A percentile compares a stretch with the other conserved stretches of the same genome.
These are phyloP conservation scores for Phytophthora cactorum DNA, from an alignment of 352 stramenopile genomes.

Conservation along the genomic window DNA sequence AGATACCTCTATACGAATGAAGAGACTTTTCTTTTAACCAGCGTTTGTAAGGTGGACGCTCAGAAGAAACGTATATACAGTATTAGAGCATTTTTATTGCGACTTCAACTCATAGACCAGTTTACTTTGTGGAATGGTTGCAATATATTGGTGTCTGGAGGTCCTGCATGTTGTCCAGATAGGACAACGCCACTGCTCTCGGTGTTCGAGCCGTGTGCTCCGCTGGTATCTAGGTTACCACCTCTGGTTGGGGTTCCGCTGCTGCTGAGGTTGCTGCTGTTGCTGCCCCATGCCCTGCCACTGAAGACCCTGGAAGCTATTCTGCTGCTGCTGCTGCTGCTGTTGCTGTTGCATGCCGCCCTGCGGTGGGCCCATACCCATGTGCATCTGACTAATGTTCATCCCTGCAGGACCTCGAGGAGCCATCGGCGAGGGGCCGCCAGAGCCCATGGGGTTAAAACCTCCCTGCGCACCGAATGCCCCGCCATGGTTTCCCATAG, in stretches of 20 bases:
- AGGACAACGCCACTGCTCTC: slow-evolving; percentile 5
- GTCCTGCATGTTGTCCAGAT: not conserved
- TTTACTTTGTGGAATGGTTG: not conserved
- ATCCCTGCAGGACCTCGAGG: slow-evolving; percentile 62
- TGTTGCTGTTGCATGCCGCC: slow-evolving; percentile 53
- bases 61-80: slow-evolving; percentile 4
- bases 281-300: slow-evolving; percentile 84
- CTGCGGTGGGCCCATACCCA: slow-evolving; percentile 60
- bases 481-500: slow-evolving; percentile 27
- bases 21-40: slow-evolving; percentile 3
- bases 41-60: not conserved
- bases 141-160: slow-evolving; percentile 23
- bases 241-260: slow-evolving; percentile 64
- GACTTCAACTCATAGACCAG: not conserved
- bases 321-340: slow-evolving; percentile 49
- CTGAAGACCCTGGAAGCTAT: slow-evolving; percentile 86
- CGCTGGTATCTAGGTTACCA: slow-evolving; percentile 27
- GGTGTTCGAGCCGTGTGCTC: slow-evolving; percentile 8
- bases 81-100: slow-evolving; percentile 3
- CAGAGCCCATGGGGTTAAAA: slow-evolving; percentile 52
- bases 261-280: slow-evolving; percentile 57
- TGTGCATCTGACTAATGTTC: slow-evolving; percentile 89
- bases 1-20: slow-evolving; percentile 24
- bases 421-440: slow-evolving; percentile 46
- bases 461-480: slow-evolving; percentile 38